These are phyloP conservation scores for Scedosporium aurantiacum DNA, from an alignment of 2,329 filamentous ascomycete genomes.

Conservation along the genomic window DNA sequence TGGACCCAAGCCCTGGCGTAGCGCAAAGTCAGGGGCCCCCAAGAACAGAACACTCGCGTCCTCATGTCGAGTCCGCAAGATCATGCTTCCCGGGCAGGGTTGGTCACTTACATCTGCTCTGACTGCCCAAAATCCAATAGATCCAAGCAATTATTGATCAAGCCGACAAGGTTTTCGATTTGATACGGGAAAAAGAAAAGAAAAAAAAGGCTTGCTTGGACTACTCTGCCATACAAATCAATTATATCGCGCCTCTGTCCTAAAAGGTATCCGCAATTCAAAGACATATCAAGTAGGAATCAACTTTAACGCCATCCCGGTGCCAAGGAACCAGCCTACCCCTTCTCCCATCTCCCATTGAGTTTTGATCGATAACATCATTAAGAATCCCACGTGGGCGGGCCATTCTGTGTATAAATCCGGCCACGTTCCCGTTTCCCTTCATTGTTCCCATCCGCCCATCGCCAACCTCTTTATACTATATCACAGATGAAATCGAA, in stretches of 20 bases:
- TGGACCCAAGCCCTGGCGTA: neutral
- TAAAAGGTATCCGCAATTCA: slow-evolving; percentile 1
- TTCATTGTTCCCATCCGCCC: neutral
- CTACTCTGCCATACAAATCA: neutral
- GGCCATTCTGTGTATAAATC: neutral
- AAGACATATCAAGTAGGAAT: neutral
- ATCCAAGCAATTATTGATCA: too few species aligned
- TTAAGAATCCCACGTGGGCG: neutral
- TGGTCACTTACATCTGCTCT: too few species aligned
- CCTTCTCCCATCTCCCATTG: neutral
- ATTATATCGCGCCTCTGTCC: neutral
- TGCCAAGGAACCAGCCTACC: neutral
- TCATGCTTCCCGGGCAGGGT: too few species aligned
- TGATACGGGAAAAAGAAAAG: too few species aligned
- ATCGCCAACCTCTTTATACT: slow-evolving; percentile 11
- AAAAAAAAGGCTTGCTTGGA: too few species aligned
- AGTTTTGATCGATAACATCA: too few species aligned
- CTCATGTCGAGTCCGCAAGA: too few species aligned
- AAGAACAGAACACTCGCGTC: neutral
- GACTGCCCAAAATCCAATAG: too few species aligned
- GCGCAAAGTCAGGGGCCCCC: neutral
- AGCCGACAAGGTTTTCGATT: too few species aligned
- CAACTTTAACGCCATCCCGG: slow-evolving; percentile 1
- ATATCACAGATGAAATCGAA: slow-evolving; percentile 37
- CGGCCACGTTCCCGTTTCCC: neutral